Conservation (phyloP, 2,329 filamentous ascomycete species). For the Myriosclerotinia curreyana region DNA sequence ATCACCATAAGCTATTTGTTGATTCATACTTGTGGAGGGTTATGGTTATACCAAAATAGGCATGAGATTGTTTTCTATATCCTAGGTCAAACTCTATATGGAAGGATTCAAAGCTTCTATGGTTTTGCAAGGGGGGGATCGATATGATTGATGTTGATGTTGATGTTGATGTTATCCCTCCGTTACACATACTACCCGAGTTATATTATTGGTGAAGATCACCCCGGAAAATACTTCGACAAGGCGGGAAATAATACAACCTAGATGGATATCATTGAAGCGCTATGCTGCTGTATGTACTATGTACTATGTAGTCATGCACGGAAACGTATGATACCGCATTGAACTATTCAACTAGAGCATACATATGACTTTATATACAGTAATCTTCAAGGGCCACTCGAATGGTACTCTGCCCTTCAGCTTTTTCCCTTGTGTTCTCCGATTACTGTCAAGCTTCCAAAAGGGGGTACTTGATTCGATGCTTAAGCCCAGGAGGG, state of each 20-base stretch:
- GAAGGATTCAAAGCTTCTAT: background rate
- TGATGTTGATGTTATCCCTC: background rate
- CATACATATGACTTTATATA: background rate
- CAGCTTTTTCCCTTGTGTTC: slow-evolving; percentile 14
- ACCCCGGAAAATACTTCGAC: slow-evolving; percentile 11
- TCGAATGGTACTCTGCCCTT: slow-evolving; percentile 8
- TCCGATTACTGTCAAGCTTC: background rate
- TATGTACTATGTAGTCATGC: slow-evolving; percentile 10
- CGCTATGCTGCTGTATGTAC: background rate
- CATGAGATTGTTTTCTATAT: background rate
- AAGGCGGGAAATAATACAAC: background rate
- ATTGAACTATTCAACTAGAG: background rate
- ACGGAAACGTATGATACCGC: background rate
- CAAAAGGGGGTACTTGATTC: background rate
- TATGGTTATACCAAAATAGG: slow-evolving; percentile 3
- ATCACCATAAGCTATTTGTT: slow-evolving; percentile 1
- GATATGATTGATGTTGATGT: background rate
- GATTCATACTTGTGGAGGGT: background rate
- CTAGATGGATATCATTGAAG: background rate
- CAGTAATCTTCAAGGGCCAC: slow-evolving; percentile 13
- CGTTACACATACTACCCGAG: background rate
- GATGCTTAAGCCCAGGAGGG: background rate
- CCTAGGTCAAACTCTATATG: background rate
- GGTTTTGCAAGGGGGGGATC: background rate
- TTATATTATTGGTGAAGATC: slow-evolving; percentile 6